Evolutionary conservation across 768 basidiomycete species (phyloP).

Genomic region (Lepiota subincarnata): DNA sequence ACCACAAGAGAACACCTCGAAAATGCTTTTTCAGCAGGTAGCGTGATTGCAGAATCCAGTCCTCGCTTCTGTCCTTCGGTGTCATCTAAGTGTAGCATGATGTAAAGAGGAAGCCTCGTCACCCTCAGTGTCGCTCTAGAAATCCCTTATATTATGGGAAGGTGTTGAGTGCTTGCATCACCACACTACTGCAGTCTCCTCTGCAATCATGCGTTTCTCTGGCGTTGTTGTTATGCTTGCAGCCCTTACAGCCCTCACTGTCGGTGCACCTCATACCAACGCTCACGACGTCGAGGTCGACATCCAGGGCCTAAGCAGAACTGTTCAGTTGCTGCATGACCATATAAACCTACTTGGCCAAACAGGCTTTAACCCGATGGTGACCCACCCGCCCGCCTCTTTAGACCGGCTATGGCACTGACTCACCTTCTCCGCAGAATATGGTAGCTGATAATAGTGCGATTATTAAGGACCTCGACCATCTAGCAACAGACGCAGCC

Average conservation of each 20-base stretch:
- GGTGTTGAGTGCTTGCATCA: neutral
- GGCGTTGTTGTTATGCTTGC: neutral
- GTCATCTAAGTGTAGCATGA: no score
- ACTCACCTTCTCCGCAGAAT: neutral
- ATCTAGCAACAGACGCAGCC: neutral
- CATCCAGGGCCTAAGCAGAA: neutral
- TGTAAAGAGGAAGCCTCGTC: no score
- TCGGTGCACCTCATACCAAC: neutral
- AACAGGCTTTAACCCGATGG: neutral
- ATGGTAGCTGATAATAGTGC: neutral
- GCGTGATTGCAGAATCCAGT: no score
- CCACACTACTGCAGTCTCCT: neutral
- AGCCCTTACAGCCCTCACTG: neutral
- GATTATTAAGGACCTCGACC: neutral
- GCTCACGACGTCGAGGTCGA: neutral
- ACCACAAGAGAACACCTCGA: no score
- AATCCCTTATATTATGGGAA: no score
- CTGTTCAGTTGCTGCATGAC: neutral
- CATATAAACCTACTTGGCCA: neutral
- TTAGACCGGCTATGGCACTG: no score
- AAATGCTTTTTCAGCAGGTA: no score
- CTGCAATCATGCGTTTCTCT: constrained; percentile 1
- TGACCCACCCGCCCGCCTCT: neutral
- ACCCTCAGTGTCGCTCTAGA: no score
- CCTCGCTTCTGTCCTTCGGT: no score